Conservation (phyloP, 2,329 filamentous ascomycete genomes). For the Hortaea sp. region DNA sequence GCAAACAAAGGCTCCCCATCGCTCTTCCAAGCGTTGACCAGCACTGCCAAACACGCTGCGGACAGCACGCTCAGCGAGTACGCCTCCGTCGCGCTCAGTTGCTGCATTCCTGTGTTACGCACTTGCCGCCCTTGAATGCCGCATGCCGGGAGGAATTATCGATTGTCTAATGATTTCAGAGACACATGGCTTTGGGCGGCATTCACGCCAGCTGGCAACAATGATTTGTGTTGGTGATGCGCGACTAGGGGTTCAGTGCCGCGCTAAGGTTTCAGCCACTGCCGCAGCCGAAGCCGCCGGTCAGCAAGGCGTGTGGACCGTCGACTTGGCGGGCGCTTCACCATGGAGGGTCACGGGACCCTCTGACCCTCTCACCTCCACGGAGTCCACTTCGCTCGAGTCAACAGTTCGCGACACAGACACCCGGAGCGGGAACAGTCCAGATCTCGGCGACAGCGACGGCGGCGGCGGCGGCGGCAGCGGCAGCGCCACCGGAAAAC, state of each 20-base stretch:
- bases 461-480: too few relatives aligned
- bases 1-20: conserved; percentile 85
- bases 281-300: not conserved
- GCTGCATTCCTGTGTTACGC: conserved; percentile 13
- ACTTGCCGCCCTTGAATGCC: not conserved
- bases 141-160: not conserved
- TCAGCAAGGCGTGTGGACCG: not conserved
- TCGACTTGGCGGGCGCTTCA: too few relatives aligned
- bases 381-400: too few relatives aligned
- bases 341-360: too few relatives aligned
- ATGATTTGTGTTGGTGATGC: not conserved
- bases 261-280: not conserved
- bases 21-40: conserved; percentile 70
- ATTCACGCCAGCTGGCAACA: not conserved
- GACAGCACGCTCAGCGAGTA: conserved; percentile 54
- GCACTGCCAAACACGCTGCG: conserved; percentile 59
- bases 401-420: too few relatives aligned
- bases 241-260: not conserved
- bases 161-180: too few relatives aligned
- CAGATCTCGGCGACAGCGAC: too few relatives aligned
- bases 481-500: too few relatives aligned
- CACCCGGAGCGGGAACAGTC: too few relatives aligned
- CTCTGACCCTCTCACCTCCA: too few relatives aligned
- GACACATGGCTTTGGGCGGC: not conserved
- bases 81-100: conserved; percentile 44